phyloP scores from a whole-genome alignment of 257 asterid species.

The Przewalskia tangutica region DNA sequence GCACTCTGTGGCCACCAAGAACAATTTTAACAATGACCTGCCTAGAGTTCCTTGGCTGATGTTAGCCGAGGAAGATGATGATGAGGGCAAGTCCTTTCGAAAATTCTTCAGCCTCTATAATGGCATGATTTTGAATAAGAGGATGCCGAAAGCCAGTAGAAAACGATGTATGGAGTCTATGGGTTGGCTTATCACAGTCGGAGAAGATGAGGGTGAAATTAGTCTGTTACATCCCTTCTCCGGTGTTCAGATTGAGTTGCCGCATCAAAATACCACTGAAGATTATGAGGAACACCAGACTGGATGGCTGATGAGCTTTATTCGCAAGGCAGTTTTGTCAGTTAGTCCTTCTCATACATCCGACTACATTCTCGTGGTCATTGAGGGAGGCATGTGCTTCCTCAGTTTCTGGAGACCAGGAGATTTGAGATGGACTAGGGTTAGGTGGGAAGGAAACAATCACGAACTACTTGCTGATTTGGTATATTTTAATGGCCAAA shows the following conservation, averaged over 20 bases:
- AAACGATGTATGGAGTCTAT: not conserved
- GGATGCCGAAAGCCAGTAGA: not conserved
- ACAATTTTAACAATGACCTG: not conserved
- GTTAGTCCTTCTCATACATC: too few species aligned
- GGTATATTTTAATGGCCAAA: too few species aligned
- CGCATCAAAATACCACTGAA: not conserved
- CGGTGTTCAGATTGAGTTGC: not conserved
- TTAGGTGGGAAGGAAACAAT: too few species aligned
- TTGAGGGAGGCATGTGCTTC: too few species aligned
- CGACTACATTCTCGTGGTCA: too few species aligned
- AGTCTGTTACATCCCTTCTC: not conserved
- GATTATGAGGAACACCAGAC: not conserved
- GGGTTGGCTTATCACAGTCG: not conserved
- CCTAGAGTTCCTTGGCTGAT: not conserved
- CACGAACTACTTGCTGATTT: too few species aligned
- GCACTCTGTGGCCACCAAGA: not conserved
- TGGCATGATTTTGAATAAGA: not conserved
- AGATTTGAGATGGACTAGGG: too few species aligned
- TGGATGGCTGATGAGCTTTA: not conserved
- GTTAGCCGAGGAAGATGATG: not conserved
- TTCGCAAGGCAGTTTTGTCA: not conserved
- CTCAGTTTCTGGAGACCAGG: too few species aligned
- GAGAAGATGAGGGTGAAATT: not conserved
- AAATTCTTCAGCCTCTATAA: not conserved
- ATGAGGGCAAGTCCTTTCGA: not conserved